A percentile compares a stretch with the other conserved stretches of the same genome.
Evolutionary conservation across 108 stramenopile genomes (phyloP).

Genomic region (Nitzschia sp.): DNA sequence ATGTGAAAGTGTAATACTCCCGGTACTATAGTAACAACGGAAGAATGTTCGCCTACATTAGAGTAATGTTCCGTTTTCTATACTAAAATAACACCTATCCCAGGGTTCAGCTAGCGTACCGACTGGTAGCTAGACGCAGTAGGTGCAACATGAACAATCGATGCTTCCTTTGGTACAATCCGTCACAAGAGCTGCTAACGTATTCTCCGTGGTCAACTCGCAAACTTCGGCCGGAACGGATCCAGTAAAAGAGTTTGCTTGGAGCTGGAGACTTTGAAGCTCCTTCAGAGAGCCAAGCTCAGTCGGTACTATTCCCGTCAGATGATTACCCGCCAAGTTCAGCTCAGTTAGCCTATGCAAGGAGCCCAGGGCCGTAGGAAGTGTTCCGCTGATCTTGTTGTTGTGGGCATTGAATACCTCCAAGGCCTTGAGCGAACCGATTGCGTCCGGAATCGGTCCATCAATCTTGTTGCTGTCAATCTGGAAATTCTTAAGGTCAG

Average conservation of each 20-base stretch:
- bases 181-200: constrained; percentile 1
- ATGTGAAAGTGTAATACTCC: too few species aligned
- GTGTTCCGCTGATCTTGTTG: constrained; percentile 39
- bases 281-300: constrained; percentile 28
- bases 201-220: background rate
- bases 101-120: too few species aligned
- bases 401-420: constrained; percentile 12
- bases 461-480: constrained; percentile 21
- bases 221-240: constrained; percentile 24
- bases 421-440: constrained; percentile 15
- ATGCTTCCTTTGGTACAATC: constrained; percentile 23
- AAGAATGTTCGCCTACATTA: too few species aligned
- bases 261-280: constrained; percentile 15
- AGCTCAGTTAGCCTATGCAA: constrained; percentile 36
- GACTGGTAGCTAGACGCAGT: constrained; percentile 23
- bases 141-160: constrained; percentile 20
- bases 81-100: too few species aligned
- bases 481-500: constrained; percentile 19
- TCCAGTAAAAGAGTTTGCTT: constrained; percentile 24
- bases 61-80: too few species aligned
- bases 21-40: too few species aligned
- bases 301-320: constrained; percentile 59
- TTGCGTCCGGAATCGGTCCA: constrained; percentile 23
- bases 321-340: constrained; percentile 45
- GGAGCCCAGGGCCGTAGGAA: constrained; percentile 37